phyloP scores from a whole-genome alignment of 805 yeast species.

The Candida ascalaphidarum region DNA sequence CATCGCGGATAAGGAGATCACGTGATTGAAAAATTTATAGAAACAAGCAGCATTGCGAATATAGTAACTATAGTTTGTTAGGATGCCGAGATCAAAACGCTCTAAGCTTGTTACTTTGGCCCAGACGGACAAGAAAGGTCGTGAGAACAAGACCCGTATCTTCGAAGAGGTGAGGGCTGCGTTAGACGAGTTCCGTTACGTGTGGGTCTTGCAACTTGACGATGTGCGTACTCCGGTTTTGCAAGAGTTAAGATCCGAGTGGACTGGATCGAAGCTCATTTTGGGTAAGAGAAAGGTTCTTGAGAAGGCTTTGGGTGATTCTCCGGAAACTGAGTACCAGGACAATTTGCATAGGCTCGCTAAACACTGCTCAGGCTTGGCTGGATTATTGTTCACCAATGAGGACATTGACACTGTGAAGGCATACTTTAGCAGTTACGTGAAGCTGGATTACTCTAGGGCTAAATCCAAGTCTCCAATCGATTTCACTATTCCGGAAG shows the following conservation, averaged over 20 bases:
- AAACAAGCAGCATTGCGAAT: too few species aligned
- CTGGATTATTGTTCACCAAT: conserved; percentile 84
- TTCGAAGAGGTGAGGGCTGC: conserved; percentile 85
- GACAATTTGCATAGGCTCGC: conserved; percentile 72
- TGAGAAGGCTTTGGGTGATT: conserved; percentile 85
- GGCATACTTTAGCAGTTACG: conserved; percentile 75
- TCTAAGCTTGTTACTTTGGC: conserved; percentile 93
- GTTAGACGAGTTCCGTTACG: conserved; percentile 67
- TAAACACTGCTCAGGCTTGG: conserved; percentile 60
- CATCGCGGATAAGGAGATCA: too few species aligned
- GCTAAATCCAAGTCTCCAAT: conserved; percentile 82
- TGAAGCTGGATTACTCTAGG: conserved; percentile 78
- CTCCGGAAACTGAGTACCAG: conserved; percentile 82
- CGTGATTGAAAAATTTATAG: too few species aligned
- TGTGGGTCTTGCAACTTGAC: conserved; percentile 80
- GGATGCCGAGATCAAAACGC: conserved; percentile 96
- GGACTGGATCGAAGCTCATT: conserved; percentile 84
- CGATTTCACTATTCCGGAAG: conserved; percentile 79
- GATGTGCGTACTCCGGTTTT: conserved; percentile 94
- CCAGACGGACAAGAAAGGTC: conserved; percentile 92
- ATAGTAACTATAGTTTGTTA: too few species aligned
- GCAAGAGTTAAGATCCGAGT: conserved; percentile 85
- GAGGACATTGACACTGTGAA: conserved; percentile 84
- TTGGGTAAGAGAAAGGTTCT: conserved; percentile 91
- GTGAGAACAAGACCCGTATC: conserved; percentile 82